phyloP scores from a whole-genome alignment of 192 early-diverging fungal genomes.

The Coemansia sp. region DNA sequence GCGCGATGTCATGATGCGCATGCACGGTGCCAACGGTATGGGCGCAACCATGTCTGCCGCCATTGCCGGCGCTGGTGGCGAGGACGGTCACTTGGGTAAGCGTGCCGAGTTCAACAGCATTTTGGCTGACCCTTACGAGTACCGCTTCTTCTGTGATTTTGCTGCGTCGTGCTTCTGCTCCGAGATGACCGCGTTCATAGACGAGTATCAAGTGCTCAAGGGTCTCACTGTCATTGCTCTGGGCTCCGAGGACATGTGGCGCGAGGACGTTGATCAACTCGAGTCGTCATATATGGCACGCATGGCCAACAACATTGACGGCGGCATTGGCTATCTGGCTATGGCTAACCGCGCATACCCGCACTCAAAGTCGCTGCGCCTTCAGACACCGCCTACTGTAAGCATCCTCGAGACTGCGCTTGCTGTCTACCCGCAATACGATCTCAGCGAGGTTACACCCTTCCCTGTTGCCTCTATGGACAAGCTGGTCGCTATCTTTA shows the following conservation, averaged over 20 bases:
- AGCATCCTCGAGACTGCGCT: conserved; percentile 47
- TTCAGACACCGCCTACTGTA: conserved; percentile 47
- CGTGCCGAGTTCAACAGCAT: conserved; percentile 46
- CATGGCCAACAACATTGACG: conserved; percentile 31
- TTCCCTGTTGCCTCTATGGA: conserved; percentile 52
- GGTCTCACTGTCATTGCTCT: conserved; percentile 32
- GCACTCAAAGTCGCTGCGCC: conserved; percentile 17
- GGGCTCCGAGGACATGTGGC: conserved; percentile 44
- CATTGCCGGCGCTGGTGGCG: conserved; percentile 33
- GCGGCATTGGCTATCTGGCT: conserved; percentile 26
- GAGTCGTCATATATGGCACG: conserved; percentile 31
- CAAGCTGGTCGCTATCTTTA: conserved; percentile 51
- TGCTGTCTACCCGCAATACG: conserved; percentile 38
- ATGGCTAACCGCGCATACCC: conserved; percentile 26
- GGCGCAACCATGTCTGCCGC: conserved; percentile 31
- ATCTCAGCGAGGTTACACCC: conserved; percentile 30
- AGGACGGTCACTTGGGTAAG: conserved; percentile 20
- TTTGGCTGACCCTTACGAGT: conserved; percentile 44
- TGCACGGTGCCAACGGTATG: conserved; percentile 38
- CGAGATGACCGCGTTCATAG: conserved; percentile 49
- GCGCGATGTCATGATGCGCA: conserved; percentile 35
- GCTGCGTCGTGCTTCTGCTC: conserved; percentile 56
- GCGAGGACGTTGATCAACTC: conserved; percentile 37
- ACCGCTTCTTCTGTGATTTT: conserved; percentile 53
- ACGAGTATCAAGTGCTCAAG: conserved; percentile 54